These are phyloP conservation scores for Cutaneotrichosporon cutaneum DNA, from an alignment of 1,284 basidiomycete genomes.

Conservation along the genomic window DNA sequence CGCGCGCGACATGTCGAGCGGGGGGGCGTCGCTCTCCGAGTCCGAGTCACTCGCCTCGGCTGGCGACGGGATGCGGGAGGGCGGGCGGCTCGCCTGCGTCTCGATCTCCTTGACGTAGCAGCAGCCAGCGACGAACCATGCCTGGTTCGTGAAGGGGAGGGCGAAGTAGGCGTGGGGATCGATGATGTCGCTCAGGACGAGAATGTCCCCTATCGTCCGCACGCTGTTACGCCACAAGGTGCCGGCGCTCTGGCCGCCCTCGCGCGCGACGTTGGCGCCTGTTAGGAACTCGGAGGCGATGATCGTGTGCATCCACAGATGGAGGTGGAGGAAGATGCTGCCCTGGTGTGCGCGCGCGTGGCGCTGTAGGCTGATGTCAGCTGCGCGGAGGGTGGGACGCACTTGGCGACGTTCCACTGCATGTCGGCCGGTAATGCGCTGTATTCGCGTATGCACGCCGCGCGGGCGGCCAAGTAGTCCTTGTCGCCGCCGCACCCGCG, in stretches of 20 bases:
- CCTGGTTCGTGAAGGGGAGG: slow-evolving; percentile 31
- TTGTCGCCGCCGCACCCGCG: slow-evolving; percentile 4
- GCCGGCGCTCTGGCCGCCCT: not conserved
- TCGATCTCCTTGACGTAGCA: slow-evolving; percentile 32
- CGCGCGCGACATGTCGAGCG: slow-evolving; percentile 21
- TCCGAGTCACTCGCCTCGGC: not conserved
- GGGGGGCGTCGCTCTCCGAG: not conserved
- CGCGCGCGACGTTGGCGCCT: slow-evolving; percentile 15
- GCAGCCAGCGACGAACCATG: slow-evolving; percentile 32
- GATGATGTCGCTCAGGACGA: slow-evolving; percentile 31
- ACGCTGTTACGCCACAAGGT: slow-evolving; percentile 28
- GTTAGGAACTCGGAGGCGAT: slow-evolving; percentile 26
- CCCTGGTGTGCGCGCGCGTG: slow-evolving; percentile 28
- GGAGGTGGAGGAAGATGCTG: slow-evolving; percentile 33
- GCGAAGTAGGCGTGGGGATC: slow-evolving; percentile 26
- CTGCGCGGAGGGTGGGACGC: too few species aligned
- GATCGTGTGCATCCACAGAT: slow-evolving; percentile 41
- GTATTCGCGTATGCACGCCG: slow-evolving; percentile 27
- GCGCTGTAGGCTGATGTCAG: slow-evolving; percentile 22
- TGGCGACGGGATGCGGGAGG: too few species aligned
- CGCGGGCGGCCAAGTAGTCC: slow-evolving; percentile 14
- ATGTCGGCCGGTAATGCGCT: slow-evolving; percentile 30
- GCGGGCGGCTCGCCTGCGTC: not conserved
- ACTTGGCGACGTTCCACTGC: slow-evolving; percentile 37
- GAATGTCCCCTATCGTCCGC: slow-evolving; percentile 32